These are phyloP conservation scores for Musa beccarii DNA, from an alignment of 176 grass and related monocot species.

Conservation along the genomic window DNA sequence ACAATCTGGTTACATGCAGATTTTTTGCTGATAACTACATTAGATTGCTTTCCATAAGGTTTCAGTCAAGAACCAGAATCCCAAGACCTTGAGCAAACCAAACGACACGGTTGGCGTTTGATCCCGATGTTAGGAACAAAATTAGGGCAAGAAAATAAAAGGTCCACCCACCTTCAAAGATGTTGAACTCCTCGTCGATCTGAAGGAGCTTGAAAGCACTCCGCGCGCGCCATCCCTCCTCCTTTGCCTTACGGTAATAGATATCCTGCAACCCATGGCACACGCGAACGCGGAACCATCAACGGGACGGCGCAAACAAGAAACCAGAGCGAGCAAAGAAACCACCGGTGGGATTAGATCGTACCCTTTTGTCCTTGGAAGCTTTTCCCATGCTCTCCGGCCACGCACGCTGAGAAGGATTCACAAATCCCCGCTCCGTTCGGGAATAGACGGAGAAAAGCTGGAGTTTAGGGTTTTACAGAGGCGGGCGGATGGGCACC, in stretches of 20 bases:
- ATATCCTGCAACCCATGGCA: constrained; percentile 37
- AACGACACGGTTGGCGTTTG: no score
- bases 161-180: constrained; percentile 43
- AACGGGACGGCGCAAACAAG: neutral
- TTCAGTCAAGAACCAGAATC: neutral
- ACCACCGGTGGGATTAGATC: neutral
- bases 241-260: constrained; percentile 89
- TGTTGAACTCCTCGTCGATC: constrained; percentile 89
- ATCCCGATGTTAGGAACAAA: neutral
- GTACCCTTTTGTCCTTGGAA: constrained; percentile 74
- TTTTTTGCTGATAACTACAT: neutral
- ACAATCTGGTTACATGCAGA: no score
- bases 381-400: constrained; percentile 49
- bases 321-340: neutral
- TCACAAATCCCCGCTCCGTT: neutral
- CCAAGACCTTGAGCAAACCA: neutral
- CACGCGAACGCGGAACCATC: neutral
- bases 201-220: constrained; percentile 97
- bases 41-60: neutral
- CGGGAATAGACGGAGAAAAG: neutral
- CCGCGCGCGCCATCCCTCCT: constrained; percentile 82
- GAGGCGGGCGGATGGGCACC: constrained; percentile 46
- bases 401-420: neutral
- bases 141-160: no score
- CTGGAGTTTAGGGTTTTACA: constrained; percentile 25